Evolutionary conservation across 257 asterid species (phyloP), one percentile per base, ranked within the genome.

Genomic region (Solanum bulbocastanum): DNA sequence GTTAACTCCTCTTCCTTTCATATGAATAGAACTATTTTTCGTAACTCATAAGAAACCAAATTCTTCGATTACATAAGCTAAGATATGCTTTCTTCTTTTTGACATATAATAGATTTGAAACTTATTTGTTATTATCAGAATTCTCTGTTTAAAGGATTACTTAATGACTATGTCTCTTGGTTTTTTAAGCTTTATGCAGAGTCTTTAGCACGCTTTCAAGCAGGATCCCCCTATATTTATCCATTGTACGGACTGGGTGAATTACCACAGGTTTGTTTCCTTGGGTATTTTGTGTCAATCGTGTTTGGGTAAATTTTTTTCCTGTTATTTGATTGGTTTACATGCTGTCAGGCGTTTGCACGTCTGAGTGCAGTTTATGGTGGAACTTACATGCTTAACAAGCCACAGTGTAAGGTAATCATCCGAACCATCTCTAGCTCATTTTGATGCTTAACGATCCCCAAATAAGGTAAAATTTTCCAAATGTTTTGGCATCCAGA

Each of bases 321-420:
- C 62, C 68, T 30, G 69, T 82, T 82, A 82, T 82, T 5, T 82
- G 69, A 82, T 82, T 49, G 69, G 40, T n/a, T 75, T 35, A 9
- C 42, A 62, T 83, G 40, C 86, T 86, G 87, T 83, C 94, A 97
- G 99, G 99, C 98, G 32, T 97, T 97, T 91, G 99, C 99, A 78
- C 99, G 99, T 82, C 95, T 97, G 22, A 97, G 99, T 90, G 99
- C 99, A 60, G 99, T 97, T 89, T 97, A 97, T 91, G 99, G 99
- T 32, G 99, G 99, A 82, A 96, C 98, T 22, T 97, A 97, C 93
- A 97, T 97, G 99, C 95, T 97, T 76, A 96, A 93, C 94, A 97
- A 96, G 94, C 99, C 99, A 33, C 91, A 95, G 69, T 97, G 99
- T 88, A 93, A 95, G 99, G 98, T 95, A 92, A 89, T 37, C 44